Base-by-base conservation (phyloP, 306 rosid species). In the cucumber (Cucumis sativus) region DNA sequence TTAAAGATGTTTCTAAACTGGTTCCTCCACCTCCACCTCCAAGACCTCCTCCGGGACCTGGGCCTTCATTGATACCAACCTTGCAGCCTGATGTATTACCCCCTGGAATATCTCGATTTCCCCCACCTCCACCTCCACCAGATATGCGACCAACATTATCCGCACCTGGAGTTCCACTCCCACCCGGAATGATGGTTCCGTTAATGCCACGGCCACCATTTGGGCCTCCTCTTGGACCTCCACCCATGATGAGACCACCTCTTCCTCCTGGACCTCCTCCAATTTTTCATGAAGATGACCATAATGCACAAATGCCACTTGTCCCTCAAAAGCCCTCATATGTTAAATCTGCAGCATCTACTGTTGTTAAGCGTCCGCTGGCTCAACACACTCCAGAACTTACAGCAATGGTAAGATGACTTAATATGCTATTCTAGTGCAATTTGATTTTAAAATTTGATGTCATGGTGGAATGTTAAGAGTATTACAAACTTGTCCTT, bases 341-440 rank as follows among this genome's bases (percentile, higher is more conserved):
- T 91, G 86, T 96, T 37, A 96, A 96, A 81, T 92, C 97, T 78
- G 99, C 99, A 73, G 98, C 97, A 54, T 91, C 99, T 75, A 96
- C 99, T 41, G 99, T 96, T 78, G 96, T 96, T 77, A 96, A 91
- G 87, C 88, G 96, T 77, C 99, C 99, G 60, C 84, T 96, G 54
- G 99, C 99, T 77, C 99, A 96, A 90, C 99, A 96, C 88, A 96
- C 97, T 79, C 99, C 99, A 56, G 99, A 96, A 81, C 99, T 96
- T 73, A 96, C 98, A 51, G 80, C 99, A 63, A 96, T 96, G 99
- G 99, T 96, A 45, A 87, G 92, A 79, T 75, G 79, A 52, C 63
- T 51, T 28, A 49, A 15, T 49, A 5, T 33, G 30, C 9, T 18
- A 17, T 8, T 17, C 63, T 73, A 11, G 45, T 73, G 49, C 63